Conservation (phyloP, 2,329 filamentous ascomycete genomes). For the Aspergillus aculeatus region DNA sequence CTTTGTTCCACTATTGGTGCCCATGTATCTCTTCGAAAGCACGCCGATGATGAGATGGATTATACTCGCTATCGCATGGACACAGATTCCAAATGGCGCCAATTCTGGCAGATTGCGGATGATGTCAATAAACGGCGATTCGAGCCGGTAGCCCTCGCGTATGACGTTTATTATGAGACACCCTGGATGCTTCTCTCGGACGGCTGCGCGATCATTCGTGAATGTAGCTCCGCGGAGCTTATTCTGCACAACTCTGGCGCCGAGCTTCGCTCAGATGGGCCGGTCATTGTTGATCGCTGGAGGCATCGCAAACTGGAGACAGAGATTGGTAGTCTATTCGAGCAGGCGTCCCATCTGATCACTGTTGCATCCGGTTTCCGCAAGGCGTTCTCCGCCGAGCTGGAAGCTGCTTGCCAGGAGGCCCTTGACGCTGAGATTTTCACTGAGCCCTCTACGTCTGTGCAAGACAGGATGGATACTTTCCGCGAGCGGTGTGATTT, state of each 20-base stretch:
- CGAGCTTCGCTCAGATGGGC: slow-evolving; percentile 36
- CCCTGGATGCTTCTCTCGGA: slow-evolving; percentile 85
- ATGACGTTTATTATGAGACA: slow-evolving; percentile 68
- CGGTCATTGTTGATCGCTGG: slow-evolving; percentile 44
- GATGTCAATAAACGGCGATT: slow-evolving; percentile 84
- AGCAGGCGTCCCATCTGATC: slow-evolving; percentile 62
- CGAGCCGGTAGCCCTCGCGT: slow-evolving; percentile 74
- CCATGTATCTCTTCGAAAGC: slow-evolving; percentile 64
- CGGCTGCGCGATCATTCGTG: slow-evolving; percentile 72
- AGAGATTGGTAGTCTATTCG: slow-evolving; percentile 54
- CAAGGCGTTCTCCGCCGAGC: slow-evolving; percentile 66
- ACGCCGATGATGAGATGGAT: slow-evolving; percentile 65
- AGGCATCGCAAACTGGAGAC: slow-evolving; percentile 42
- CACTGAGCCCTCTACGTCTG: slow-evolving; percentile 67
- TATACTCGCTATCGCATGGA: slow-evolving; percentile 72
- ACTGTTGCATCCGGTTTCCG: slow-evolving; percentile 69
- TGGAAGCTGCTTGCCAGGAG: slow-evolving; percentile 65
- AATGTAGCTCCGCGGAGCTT: slow-evolving; percentile 74
- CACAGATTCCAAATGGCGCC: slow-evolving; percentile 80
- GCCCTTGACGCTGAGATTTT: slow-evolving; percentile 72
- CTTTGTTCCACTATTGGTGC: slow-evolving; percentile 71
- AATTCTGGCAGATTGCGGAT: slow-evolving; percentile 80
- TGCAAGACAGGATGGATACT: slow-evolving; percentile 70
- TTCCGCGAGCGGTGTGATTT: slow-evolving; percentile 80
- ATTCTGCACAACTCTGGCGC: slow-evolving; percentile 66